phyloP scores from a whole-genome alignment of 78 protist species.

The Dictyostelium capitatum region DNA sequence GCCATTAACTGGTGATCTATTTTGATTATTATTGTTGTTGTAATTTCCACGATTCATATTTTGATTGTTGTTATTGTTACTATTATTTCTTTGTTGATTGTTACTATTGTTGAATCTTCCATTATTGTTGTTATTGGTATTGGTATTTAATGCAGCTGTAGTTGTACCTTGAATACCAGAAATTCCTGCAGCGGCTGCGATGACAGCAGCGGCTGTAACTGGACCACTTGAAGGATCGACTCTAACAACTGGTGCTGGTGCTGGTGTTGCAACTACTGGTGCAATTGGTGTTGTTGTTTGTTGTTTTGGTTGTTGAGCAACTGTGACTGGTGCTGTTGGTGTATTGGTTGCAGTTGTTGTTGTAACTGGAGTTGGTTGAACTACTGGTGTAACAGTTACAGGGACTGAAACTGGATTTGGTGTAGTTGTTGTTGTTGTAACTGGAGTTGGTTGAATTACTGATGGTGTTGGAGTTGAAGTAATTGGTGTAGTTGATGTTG shows the following conservation, averaged over 20 bases:
- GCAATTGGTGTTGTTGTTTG: not conserved
- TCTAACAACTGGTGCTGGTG: not conserved
- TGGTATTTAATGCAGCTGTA: not conserved
- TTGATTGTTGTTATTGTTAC: conserved; percentile 48
- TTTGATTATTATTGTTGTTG: conserved; percentile 8
- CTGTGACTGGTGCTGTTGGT: not conserved
- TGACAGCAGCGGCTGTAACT: conserved; percentile 34
- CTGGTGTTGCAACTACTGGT: not conserved
- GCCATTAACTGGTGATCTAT: not conserved
- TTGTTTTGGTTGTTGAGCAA: not conserved
- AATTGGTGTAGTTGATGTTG: not conserved
- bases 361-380: not conserved
- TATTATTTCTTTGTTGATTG: conserved; percentile 35
- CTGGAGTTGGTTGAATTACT: not conserved
- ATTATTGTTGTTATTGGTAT: not conserved
- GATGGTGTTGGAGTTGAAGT: not conserved
- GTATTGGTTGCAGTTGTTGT: conserved; percentile 4
- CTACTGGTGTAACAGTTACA: not conserved
- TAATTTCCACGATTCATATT: conserved; percentile 20
- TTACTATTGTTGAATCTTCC: not conserved
- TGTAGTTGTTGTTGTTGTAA: not conserved
- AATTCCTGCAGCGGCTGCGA: conserved; percentile 31
- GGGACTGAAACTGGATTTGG: not conserved
- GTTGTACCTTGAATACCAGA: conserved; percentile 30
- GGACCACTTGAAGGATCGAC: not conserved